Evolutionary conservation across 176 grass and related monocot species (phyloP), one percentile per base, ranked within the genome.

Genomic region (Oropetium thomaeum): DNA sequence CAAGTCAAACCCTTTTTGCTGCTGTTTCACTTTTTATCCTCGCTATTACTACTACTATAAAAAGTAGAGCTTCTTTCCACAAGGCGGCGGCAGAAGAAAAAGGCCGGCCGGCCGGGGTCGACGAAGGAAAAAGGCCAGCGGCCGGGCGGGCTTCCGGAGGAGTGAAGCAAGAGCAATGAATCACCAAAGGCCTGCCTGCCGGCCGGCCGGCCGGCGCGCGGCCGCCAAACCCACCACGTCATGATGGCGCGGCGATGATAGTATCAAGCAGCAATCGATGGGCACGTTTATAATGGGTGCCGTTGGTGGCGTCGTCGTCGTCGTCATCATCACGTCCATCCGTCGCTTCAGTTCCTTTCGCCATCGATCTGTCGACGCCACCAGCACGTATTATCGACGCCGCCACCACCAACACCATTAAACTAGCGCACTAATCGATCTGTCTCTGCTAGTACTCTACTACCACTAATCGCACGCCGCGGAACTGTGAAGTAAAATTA

Each of bases 221-320:
- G n/a, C n/a, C n/a, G n/a, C n/a, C n/a, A n/a, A n/a, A n/a, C n/a
- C n/a, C n/a, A n/a, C 31, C 19, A 73, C 69, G 79, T 54, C 79
- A 65, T 81, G 1, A 81, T 81, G 69, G 69, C 79, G 58, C 51
- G 58, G 68, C 45, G 43, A 64, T 64, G 68, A 81, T 81, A n/a
- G n/a, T n/a, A 47, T 10, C 57, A 51, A 38, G 32, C 20, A n/a
- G 27, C 26, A 15, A 0, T 4, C 13, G 43, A 12, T 45, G 62
- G 30, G 13, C 34, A 27, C 40, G 30, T 20, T 1, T 63, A 72
- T 81, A 29, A 68, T 79, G 49, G 48, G 34, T 61, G 54, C 65
- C 11, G 32, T 54, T 51, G 67, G 51, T 34, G 65, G 55, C 30
- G 55, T 5, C 42, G 17, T 71, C 67, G 67, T 22, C 78, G 67